Conservation (phyloP, 345 rosid species). For the Turritis glabra region DNA sequence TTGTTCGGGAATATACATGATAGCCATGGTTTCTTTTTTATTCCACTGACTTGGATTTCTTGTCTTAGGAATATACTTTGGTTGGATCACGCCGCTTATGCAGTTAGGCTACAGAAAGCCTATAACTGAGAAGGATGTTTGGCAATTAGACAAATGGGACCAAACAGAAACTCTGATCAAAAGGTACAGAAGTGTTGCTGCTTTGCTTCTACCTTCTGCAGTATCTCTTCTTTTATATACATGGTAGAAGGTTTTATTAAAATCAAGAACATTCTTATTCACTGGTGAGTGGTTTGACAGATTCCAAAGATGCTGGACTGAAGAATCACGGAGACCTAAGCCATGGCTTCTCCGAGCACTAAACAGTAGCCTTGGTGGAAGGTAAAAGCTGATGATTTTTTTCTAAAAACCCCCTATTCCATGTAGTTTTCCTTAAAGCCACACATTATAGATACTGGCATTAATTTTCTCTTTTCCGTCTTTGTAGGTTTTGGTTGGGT, state of each 20-base stretch:
- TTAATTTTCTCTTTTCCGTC: conserved; percentile 4
- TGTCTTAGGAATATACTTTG: conserved; percentile 63
- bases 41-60: conserved; percentile 19
- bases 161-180: conserved; percentile 67
- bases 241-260: not conserved
- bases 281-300: conserved; percentile 39
- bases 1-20: not conserved
- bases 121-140: conserved; percentile 84
- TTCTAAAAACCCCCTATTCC: conserved; percentile 5
- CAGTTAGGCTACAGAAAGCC: conserved; percentile 81
- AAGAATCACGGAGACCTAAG: conserved; percentile 63
- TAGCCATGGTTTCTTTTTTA: not conserved
- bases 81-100: conserved; percentile 94
- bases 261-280: conserved; percentile 22
- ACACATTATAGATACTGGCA: not conserved
- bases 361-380: conserved; percentile 79
- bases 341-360: conserved; percentile 94
- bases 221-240: not conserved
- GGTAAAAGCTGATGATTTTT: conserved; percentile 44
- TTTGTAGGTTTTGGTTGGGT: conserved; percentile 85
- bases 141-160: conserved; percentile 97
- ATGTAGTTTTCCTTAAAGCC: not conserved
- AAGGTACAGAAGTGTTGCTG: conserved; percentile 47
- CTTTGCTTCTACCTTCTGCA: conserved; percentile 23
- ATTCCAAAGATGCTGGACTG: conserved; percentile 75